Evolutionary conservation across 352 stramenopile species (phyloP), one percentile per base, ranked within the genome.

Genomic region (Pythium oligandrum): DNA sequence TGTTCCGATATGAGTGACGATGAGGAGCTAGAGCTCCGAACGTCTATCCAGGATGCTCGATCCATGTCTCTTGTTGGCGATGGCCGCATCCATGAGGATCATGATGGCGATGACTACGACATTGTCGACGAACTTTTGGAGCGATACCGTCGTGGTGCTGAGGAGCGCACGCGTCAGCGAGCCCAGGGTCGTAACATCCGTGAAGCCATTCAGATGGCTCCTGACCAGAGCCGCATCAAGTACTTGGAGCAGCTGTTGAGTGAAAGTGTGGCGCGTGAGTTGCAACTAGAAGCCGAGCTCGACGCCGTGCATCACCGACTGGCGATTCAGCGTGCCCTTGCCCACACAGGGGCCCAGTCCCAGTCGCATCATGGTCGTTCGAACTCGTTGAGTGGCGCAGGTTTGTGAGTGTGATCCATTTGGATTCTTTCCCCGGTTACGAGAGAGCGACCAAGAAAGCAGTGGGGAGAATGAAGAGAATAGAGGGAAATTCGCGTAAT

Each of bases 1-100:
- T 92, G 78, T 56, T 92, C 81, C 0, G 76, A 87, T 44, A 90
- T 90, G 81, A 90, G 78, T 40, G 81, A 92, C 48, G 81, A 92
- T 49, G 78, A 92, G 11, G 81, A 89, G 26, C 42, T 59, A 26
- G 53, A 58, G 26, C n/a, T 57, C 17, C 55, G 49, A 3, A 51
- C 60, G 34, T 68, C 61, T 26, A 17, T 57, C 12, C 53, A 51
- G 30, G 46, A 61, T 36, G 7, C 38, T 42, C 38, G 7, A 42
- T 48, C 43, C 10, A 64, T 55, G 5, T 8, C 7, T 42, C 7
- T 12, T 12, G 38, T 12, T 42, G 38, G 38, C 7, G 7, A 12
- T 42, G 38, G 38, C 12, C 7, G 38, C 38, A 42, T 42, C 7
- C 7, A 12, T 42, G 58, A 60, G 36, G 58, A 56, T 6, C 67